These are phyloP conservation scores for Starmerella vitae DNA, from an alignment of 805 yeast genomes.

Conservation along the genomic window DNA sequence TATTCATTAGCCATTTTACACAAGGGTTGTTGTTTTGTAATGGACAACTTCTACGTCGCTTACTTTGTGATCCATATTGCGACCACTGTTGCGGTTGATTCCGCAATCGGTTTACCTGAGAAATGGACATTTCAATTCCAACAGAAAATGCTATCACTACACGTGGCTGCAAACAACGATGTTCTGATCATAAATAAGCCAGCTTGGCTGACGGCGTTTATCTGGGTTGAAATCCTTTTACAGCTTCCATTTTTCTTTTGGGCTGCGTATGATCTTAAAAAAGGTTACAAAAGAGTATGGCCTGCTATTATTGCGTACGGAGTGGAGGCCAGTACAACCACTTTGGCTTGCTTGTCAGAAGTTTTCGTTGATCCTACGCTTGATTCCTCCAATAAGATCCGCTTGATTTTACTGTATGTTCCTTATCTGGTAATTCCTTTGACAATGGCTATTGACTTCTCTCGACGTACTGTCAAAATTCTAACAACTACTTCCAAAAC, in stretches of 20 bases:
- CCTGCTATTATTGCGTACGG: conserved; percentile 52
- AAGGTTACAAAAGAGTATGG: conserved; percentile 28
- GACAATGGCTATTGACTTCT: conserved; percentile 37
- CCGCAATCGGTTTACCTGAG: conserved; percentile 52
- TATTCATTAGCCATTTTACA: no score
- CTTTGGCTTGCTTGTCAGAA: conserved; percentile 47
- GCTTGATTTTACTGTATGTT: conserved; percentile 41
- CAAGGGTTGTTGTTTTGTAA: no score
- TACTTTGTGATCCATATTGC: conserved; percentile 51
- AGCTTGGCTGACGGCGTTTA: conserved; percentile 61
- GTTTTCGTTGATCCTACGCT: conserved; percentile 29
- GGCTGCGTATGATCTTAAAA: conserved; percentile 26
- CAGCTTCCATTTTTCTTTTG: conserved; percentile 70
- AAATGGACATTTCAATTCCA: conserved; percentile 38
- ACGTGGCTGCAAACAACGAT: conserved; percentile 55
- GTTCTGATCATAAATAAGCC: conserved; percentile 49
- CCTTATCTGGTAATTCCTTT: conserved; percentile 65
- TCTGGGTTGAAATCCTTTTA: conserved; percentile 52
- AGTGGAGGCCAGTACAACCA: conserved; percentile 69
- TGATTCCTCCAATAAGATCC: conserved; percentile 28
- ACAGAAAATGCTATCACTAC: conserved; percentile 39
- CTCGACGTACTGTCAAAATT: conserved; percentile 16
- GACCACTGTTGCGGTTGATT: conserved; percentile 62
- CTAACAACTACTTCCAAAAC: conserved; percentile 4
- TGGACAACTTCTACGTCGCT: conserved; percentile 22